Evolutionary conservation across 371 early-diverging fungal genomes (phyloP), one percentile per base, ranked within the genome.

Genomic region (Encephalitozoon intestinalis): DNA sequence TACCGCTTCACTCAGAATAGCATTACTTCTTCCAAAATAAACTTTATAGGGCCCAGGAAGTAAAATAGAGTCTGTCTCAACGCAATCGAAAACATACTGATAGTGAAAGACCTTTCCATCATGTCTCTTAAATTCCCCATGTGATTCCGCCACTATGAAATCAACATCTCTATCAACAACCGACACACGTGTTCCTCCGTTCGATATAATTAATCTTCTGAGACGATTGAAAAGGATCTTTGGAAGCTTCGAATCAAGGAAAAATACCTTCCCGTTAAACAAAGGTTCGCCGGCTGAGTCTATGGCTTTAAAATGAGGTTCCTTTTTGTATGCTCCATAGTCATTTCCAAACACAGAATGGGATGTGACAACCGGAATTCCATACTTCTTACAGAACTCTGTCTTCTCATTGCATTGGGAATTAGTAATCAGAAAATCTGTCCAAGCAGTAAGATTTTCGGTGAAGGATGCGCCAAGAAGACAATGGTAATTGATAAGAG

Each of bases 31-130:
- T 37, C 4, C 21, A 6, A 23, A 30, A 46, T 77, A n/a, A 44
- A 71, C 67, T n/a, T 8, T 44, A 66, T 84, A 84, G 34, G 52
- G 53, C 34, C 81, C 77, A 39, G 75, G 51, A 37, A 81, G 49
- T 9, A 85, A 71, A 9, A 82, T 63, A 21, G 77, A 37, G 12
- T 67, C 76, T 34, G 64, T 23, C 31, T 84, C 83, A 18, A 80
- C 43, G 54, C 81, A 81, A 52, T 84, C 84, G 75, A 85, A 81
- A 18, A 85, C 67, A 77, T 79, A 84, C 67, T 83, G 84, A 76
- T 85, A 85, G 67, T 81, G 67, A 4, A 80, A 70, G 37, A 78
- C 30, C 39, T 77, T 82, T 28, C 66, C 31, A 39, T 37, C 46
- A 31, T 64, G 8, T 12, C 73, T 67, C 58, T 66, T 18, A 54